Percentiles rank a stretch among this genome's conserved stretches.
Conservation (phyloP, 257 asterid species). For the Gentiana straminea region DNA sequence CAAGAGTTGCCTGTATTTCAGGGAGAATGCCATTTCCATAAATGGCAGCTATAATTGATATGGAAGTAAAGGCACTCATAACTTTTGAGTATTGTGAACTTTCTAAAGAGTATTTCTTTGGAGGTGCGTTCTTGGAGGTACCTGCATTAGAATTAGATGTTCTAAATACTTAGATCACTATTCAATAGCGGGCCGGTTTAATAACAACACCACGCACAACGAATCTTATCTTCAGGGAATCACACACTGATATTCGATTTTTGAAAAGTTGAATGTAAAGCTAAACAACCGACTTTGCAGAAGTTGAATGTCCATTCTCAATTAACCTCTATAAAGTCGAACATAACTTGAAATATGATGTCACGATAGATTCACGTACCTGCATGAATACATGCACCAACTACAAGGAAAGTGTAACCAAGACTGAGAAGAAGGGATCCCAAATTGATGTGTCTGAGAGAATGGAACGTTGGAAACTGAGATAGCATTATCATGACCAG, state of each 20-base stretch:
- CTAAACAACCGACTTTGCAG: too few relatives aligned
- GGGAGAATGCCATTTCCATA: conserved; percentile 93
- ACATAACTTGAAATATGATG: too few relatives aligned
- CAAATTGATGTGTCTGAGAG: conserved; percentile 83
- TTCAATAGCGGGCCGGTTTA: not conserved
- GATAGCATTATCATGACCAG: conserved; percentile 73
- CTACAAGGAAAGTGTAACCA: conserved; percentile 78
- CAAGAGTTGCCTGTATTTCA: conserved; percentile 92
- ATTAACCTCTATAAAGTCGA: too few relatives aligned
- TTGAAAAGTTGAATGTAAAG: too few relatives aligned
- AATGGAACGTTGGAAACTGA: conserved; percentile 91
- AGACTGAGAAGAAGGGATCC: conserved; percentile 71
- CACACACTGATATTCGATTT: too few relatives aligned
- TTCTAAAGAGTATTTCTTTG: conserved; percentile 68
- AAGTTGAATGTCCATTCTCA: too few relatives aligned
- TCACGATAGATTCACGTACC: conserved; percentile 24
- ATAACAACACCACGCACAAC: too few relatives aligned
- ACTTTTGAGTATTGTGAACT: conserved; percentile 44
- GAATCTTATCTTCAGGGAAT: too few relatives aligned
- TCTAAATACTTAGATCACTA: conserved; percentile 9
- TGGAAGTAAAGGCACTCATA: conserved; percentile 75
- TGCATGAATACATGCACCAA: conserved; percentile 77
- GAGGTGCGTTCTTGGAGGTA: conserved; percentile 53
- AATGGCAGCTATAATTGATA: conserved; percentile 92
- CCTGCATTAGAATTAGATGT: conserved; percentile 25